Evolutionary conservation across 352 stramenopile species (phyloP).

Genomic region (Phytopythium oedochilum): DNA sequence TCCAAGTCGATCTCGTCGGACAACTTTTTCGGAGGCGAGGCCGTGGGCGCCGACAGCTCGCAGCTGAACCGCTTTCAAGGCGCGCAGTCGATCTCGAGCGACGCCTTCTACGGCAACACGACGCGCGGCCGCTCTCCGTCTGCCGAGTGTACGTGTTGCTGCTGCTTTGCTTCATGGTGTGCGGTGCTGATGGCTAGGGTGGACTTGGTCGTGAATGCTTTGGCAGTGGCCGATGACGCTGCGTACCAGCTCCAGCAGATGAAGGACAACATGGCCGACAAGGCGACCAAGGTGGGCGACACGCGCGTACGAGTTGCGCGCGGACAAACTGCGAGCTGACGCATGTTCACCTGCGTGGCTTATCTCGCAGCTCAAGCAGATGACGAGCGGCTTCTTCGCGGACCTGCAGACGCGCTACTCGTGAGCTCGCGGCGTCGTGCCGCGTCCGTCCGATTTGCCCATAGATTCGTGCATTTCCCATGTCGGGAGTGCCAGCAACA

Average conservation of each 20-base stretch:
- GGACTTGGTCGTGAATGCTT: constrained; percentile 5
- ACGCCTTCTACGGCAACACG: constrained; percentile 78
- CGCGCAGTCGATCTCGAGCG: constrained; percentile 83
- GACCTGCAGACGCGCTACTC: constrained; percentile 83
- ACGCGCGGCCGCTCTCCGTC: constrained; percentile 54
- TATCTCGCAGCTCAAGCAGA: constrained; percentile 72
- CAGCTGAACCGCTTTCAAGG: constrained; percentile 74
- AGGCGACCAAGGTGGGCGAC: constrained; percentile 58
- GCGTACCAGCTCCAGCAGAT: constrained; percentile 83
- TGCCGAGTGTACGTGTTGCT: constrained; percentile 42
- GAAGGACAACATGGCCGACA: constrained; percentile 80
- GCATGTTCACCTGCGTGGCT: background rate
- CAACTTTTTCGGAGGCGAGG: constrained; percentile 85
- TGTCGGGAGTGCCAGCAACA: background rate
- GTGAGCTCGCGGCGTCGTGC: constrained; percentile 11
- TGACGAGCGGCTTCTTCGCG: constrained; percentile 88
- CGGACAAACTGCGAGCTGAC: too few species aligned
- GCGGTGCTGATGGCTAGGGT: background rate
- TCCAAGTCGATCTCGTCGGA: constrained; percentile 89
- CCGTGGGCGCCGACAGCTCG: constrained; percentile 42
- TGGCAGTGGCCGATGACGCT: constrained; percentile 65
- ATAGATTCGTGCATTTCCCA: background rate
- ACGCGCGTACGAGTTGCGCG: too few species aligned
- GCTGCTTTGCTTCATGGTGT: background rate
- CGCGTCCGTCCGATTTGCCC: background rate